Percentiles rank a stretch among this genome's conserved stretches.
Conservation (phyloP, 352 stramenopile genomes). For the Phytophthora crassamura region DNA sequence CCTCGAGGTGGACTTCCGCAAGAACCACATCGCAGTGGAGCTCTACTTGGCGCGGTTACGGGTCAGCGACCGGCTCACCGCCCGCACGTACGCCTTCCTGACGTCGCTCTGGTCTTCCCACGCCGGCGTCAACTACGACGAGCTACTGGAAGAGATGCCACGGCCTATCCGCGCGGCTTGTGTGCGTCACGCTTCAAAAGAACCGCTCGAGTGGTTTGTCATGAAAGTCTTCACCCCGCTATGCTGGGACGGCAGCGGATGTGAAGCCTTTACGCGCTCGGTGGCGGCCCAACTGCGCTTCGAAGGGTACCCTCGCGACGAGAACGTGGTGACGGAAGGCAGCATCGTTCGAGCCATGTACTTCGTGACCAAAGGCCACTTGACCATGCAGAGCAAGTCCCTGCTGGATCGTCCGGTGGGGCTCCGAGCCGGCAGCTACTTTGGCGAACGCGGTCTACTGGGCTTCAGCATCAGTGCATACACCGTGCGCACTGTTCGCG, state of each 20-base stretch:
- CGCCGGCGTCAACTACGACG: no score
- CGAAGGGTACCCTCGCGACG: constrained; percentile 64
- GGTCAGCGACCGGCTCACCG: constrained; percentile 36
- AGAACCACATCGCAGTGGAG: constrained; percentile 53
- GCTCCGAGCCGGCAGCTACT: constrained; percentile 51
- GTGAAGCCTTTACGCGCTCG: constrained; percentile 34
- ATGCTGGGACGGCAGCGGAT: constrained; percentile 2
- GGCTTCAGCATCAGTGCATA: constrained; percentile 49
- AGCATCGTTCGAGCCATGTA: constrained; percentile 69
- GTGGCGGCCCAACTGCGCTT: constrained; percentile 57
- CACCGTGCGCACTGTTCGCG: constrained; percentile 41
- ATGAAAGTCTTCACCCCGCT: constrained; percentile 40
- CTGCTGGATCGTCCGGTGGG: constrained; percentile 28
- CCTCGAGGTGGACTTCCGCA: constrained; percentile 61
- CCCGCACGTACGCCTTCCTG: constrained; percentile 45
- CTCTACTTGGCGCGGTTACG: constrained; percentile 43
- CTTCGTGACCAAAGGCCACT: constrained; percentile 67
- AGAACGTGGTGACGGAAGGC: constrained; percentile 64
- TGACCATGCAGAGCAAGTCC: constrained; percentile 45
- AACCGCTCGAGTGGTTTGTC: constrained; percentile 42
- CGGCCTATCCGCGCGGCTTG: constrained; percentile 51
- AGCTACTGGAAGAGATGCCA: constrained; percentile 51
- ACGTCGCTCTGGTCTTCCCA: constrained; percentile 59
- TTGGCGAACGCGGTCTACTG: constrained; percentile 67
- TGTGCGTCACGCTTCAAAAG: constrained; percentile 43